Conservation (phyloP, 2,329 filamentous ascomycete genomes). For the Thielaviopsis punctulata region DNA sequence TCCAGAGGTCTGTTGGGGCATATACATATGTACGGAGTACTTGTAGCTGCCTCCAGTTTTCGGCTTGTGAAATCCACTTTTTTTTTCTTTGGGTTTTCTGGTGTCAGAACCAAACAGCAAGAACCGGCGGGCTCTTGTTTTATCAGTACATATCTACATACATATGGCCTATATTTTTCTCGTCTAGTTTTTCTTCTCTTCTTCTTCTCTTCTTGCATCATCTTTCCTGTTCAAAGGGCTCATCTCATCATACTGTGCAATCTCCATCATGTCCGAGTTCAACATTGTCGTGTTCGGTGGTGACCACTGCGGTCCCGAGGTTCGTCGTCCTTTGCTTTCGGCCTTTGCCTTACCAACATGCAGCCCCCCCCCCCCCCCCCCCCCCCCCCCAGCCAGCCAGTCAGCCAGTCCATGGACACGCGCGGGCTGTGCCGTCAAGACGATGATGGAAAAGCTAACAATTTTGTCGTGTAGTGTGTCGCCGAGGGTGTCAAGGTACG, state of each 20-base stretch:
- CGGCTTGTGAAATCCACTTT: background rate
- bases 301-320: constrained; percentile 78
- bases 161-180: background rate
- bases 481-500: constrained; percentile 70
- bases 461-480: constrained; percentile 37
- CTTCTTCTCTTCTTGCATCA: background rate
- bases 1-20: no score
- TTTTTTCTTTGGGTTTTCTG: background rate
- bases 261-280: constrained; percentile 43
- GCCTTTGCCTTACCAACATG: background rate
- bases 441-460: constrained; percentile 2
- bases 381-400: no score
- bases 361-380: no score
- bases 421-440: background rate
- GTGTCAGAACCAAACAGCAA: background rate
- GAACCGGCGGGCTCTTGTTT: no score
- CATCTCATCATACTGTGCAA: background rate
- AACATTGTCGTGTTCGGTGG: constrained; percentile 70
- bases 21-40: no score
- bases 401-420: constrained; percentile 6
- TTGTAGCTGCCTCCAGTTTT: background rate
- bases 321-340: constrained; percentile 26
- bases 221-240: background rate
- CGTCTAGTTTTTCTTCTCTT: background rate
- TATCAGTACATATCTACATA: no score